A percentile compares a stretch with the other conserved stretches of the same genome.
These are phyloP conservation scores for Pseudocercospora pini-densiflorae DNA, from an alignment of 2,329 filamentous ascomycete genomes.

Conservation along the genomic window DNA sequence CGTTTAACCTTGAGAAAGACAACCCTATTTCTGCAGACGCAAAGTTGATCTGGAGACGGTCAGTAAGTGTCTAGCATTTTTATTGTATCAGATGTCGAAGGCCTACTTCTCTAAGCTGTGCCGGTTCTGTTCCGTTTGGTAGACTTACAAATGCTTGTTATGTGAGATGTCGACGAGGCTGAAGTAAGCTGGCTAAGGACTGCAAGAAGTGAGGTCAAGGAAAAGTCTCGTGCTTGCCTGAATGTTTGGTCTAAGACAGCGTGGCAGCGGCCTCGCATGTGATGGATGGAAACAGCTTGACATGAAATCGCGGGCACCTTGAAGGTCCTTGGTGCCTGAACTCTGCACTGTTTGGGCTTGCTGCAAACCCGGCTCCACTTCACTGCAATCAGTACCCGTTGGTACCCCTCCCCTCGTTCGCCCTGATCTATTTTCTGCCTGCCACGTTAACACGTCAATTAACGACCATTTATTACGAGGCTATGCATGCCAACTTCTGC, in stretches of 20 bases:
- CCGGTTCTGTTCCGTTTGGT: too few relatives aligned
- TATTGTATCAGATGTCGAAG: too few relatives aligned
- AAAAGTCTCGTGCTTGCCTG: slow-evolving; percentile 6
- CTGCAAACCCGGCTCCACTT: not conserved
- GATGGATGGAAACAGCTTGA: not conserved
- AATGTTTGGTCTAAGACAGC: not conserved
- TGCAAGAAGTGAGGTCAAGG: slow-evolving; percentile 11
- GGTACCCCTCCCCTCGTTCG: too few relatives aligned
- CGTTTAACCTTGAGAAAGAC: too few relatives aligned
- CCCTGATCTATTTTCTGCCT: not conserved
- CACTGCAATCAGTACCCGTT: too few relatives aligned
- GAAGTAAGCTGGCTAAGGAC: not conserved
- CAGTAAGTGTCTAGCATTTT: too few relatives aligned
- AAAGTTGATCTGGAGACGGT: too few relatives aligned
- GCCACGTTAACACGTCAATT: not conserved
- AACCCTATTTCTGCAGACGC: too few relatives aligned
- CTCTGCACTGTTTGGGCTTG: not conserved
- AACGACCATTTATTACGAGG: not conserved
- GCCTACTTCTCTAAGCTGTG: too few relatives aligned
- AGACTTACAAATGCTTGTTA: not conserved
- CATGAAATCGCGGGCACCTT: not conserved
- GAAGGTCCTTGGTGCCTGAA: not conserved
- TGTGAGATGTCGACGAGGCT: not conserved
- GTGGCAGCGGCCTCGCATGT: not conserved
- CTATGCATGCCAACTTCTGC: not conserved